Evolutionary conservation across 208 protist species (phyloP).

Genomic region (Trypanosomatidae sp.): DNA sequence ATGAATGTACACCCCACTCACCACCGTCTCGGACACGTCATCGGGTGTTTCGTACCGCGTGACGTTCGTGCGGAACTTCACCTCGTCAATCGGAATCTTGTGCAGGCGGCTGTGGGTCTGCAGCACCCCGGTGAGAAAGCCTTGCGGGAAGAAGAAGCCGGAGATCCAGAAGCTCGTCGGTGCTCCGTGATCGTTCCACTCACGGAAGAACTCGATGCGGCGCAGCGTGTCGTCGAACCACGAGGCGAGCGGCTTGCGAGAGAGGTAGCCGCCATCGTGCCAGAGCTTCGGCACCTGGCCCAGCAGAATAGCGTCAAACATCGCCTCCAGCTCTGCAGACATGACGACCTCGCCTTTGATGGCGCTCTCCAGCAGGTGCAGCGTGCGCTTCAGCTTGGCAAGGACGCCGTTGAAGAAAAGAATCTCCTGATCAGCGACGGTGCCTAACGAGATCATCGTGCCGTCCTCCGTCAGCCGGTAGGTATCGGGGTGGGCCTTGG

Average conservation of each 20-base stretch:
- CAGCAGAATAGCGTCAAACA: conserved; percentile 90
- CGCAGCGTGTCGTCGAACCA: conserved; percentile 96
- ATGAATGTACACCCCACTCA: conserved; percentile 91
- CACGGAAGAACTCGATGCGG: conserved; percentile 93
- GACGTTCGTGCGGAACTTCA: conserved; percentile 87
- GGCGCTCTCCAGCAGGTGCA: conserved; percentile 69
- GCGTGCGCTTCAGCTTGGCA: conserved; percentile 63
- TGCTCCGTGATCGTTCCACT: conserved; percentile 93
- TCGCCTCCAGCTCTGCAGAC: conserved; percentile 86
- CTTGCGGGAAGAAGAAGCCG: conserved; percentile 99
- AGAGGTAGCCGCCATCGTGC: conserved; percentile 94
- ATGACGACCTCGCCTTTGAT: conserved; percentile 94
- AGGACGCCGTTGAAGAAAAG: conserved; percentile 91
- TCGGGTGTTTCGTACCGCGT: conserved; percentile 71
- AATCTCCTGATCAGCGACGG: conserved; percentile 90
- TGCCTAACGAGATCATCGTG: conserved; percentile 91
- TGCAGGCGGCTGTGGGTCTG: conserved; percentile 91
- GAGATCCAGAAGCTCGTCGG: conserved; percentile 96
- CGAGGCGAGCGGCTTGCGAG: conserved; percentile 94
- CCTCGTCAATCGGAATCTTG: conserved; percentile 90
- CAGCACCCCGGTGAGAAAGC: conserved; percentile 92
- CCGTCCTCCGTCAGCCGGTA: conserved; percentile 88
- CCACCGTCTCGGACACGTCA: conserved; percentile 56
- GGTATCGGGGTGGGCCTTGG: conserved; percentile 74
- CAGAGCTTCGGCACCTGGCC: conserved; percentile 93